These are phyloP conservation scores for Lipomyces chichibuensis DNA, from an alignment of 805 yeast species.

Conservation along the genomic window DNA sequence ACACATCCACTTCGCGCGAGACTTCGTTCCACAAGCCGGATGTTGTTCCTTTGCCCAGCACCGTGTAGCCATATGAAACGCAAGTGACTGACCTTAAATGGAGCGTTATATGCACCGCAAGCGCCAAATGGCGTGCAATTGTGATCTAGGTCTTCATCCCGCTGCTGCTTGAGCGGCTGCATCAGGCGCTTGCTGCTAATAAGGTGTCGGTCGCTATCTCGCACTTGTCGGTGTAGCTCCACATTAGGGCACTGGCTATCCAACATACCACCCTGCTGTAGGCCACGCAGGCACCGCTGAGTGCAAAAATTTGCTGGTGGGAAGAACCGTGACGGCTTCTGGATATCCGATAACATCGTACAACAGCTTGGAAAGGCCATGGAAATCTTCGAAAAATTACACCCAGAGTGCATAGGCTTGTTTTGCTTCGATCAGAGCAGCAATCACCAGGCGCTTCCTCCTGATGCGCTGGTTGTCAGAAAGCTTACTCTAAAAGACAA, in stretches of 20 bases:
- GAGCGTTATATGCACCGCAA: neutral
- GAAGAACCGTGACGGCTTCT: neutral
- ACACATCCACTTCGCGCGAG: constrained; percentile 1
- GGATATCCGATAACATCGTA: neutral
- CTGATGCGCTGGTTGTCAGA: neutral
- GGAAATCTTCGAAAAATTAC: neutral
- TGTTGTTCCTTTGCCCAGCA: constrained; percentile 5
- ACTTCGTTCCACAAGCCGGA: neutral
- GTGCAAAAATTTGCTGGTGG: constrained; percentile 3
- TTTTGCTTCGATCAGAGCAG: constrained; percentile 3
- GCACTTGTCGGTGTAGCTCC: neutral
- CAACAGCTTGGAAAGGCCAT: neutral
- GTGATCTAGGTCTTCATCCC: neutral
- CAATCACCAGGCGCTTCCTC: constrained; percentile 4
- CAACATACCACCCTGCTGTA: neutral
- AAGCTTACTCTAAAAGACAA: constrained; percentile 1
- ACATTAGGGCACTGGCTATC: constrained; percentile 1
- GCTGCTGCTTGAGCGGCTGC: neutral
- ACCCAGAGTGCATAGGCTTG: neutral
- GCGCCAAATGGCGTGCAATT: neutral
- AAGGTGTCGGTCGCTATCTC: neutral
- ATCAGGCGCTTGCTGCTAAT: neutral
- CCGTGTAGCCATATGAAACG: constrained; percentile 4
- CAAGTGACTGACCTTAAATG: constrained; percentile 4
- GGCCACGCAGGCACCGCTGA: constrained; percentile 3